These are phyloP conservation scores for Colletotrichum sp. DNA, from an alignment of 2,329 filamentous ascomycete genomes.

Conservation along the genomic window DNA sequence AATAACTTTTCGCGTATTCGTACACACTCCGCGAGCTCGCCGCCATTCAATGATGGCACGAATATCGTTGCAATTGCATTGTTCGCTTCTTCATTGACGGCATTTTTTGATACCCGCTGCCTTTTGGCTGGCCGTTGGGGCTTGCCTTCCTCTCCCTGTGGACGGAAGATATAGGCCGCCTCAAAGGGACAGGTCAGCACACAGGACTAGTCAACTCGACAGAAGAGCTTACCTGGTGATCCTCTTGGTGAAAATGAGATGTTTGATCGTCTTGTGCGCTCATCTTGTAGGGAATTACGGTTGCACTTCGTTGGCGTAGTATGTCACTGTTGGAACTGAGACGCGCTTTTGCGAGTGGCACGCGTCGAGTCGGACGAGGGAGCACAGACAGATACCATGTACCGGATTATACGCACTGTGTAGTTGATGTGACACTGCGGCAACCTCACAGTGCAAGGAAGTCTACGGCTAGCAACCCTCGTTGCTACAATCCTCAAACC, in stretches of 20 bases:
- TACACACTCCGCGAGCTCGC: conserved; percentile 54
- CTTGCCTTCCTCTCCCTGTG: conserved; percentile 41
- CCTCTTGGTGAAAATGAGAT: conserved; percentile 35
- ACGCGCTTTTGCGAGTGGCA: conserved; percentile 5
- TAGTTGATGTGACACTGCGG: fast-evolving
- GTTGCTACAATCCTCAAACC: background rate
- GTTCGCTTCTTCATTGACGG: conserved; percentile 15
- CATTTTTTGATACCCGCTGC: conserved; percentile 55
- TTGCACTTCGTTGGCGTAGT: background rate
- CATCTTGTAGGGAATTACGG: background rate
- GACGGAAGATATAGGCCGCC: conserved; percentile 68
- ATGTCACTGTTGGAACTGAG: background rate
- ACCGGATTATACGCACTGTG: fast-evolving
- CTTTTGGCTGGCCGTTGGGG: conserved; percentile 58
- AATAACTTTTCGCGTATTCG: conserved; percentile 64
- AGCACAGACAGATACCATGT: background rate
- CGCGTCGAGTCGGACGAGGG: background rate
- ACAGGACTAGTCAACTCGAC: background rate
- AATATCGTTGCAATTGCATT: conserved; percentile 39
- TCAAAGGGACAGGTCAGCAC: conserved; percentile 32
- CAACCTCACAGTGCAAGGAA: background rate
- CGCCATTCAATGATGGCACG: conserved; percentile 58
- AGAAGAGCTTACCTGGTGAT: conserved; percentile 44
- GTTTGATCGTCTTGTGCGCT: background rate
- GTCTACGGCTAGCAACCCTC: background rate